Conservation (phyloP, 345 rosid genomes). For the Garcia nutans region DNA sequence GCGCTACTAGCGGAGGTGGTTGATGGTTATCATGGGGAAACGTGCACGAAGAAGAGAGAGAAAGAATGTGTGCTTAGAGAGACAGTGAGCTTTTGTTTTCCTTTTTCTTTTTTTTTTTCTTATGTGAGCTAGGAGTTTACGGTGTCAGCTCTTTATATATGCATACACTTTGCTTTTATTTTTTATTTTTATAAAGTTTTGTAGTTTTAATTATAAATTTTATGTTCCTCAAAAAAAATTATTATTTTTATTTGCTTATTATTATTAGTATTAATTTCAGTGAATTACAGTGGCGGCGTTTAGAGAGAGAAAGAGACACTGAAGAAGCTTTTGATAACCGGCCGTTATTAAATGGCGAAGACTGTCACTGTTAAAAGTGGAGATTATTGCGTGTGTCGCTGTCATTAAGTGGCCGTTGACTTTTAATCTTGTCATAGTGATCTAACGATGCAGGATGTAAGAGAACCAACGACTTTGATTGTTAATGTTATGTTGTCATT, state of each 20-base stretch:
- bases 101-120: conserved; percentile 2
- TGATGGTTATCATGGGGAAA: conserved; percentile 25
- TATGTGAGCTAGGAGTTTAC: conserved; percentile 27
- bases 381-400: neutral
- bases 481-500: neutral
- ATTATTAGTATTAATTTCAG: conserved; percentile 16
- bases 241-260: neutral
- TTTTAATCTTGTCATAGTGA: neutral
- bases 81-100: neutral
- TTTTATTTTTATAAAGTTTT: neutral
- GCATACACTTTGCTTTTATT: conserved; percentile 6
- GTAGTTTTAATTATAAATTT: neutral
- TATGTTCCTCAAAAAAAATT: no score
- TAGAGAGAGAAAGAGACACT: neutral
- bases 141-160: conserved; percentile 5
- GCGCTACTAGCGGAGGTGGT: neutral
- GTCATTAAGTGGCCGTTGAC: neutral
- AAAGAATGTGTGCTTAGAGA: neutral
- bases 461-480: neutral
- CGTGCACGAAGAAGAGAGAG: conserved; percentile 1
- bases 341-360: neutral
- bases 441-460: neutral
- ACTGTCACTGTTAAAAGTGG: neutral
- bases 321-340: neutral
- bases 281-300: conserved; percentile 20